Percentiles rank a stretch among this genome's conserved stretches.
Evolutionary conservation across 345 rosid species (phyloP).

Genomic region (Chamaenerion angustifolium): DNA sequence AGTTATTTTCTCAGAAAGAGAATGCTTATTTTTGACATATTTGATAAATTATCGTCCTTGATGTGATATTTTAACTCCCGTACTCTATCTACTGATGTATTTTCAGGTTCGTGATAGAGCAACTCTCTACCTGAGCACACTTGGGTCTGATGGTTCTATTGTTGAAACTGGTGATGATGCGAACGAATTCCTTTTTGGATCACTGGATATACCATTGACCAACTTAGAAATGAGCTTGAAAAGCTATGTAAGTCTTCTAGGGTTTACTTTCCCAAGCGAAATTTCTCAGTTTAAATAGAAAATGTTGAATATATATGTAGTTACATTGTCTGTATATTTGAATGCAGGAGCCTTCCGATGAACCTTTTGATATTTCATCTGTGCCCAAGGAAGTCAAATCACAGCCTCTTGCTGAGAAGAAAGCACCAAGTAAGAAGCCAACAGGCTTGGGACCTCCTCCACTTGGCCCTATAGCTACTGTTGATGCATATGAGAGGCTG

Average conservation of each 20-base stretch:
- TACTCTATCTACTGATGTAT: background rate
- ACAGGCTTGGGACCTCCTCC: slow-evolving; percentile 68
- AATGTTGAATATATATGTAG: background rate
- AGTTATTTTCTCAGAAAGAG: slow-evolving; percentile 4
- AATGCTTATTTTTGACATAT: background rate
- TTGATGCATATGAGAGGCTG: slow-evolving; percentile 69
- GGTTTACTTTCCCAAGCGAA: slow-evolving; percentile 7
- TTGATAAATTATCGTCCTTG: background rate
- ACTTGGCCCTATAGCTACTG: slow-evolving; percentile 38
- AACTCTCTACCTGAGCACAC: slow-evolving; percentile 69
- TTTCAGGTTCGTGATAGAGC: slow-evolving; percentile 94
- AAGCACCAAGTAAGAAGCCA: slow-evolving; percentile 80
- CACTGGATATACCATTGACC: slow-evolving; percentile 63
- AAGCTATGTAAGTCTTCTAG: slow-evolving; percentile 51
- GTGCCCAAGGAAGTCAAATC: slow-evolving; percentile 83
- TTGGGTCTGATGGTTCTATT: slow-evolving; percentile 44
- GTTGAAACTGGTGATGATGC: slow-evolving; percentile 47
- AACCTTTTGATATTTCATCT: slow-evolving; percentile 62
- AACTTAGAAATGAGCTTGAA: slow-evolving; percentile 84
- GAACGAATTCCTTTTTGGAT: slow-evolving; percentile 70
- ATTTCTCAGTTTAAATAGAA: background rate
- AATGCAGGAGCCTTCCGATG: slow-evolving; percentile 65
- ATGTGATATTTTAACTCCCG: background rate
- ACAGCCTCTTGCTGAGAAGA: slow-evolving; percentile 83
- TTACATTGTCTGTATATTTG: slow-evolving; percentile 1